These are phyloP conservation scores for Exophiala oligosperma DNA, from an alignment of 2,329 filamentous ascomycete genomes.

Conservation along the genomic window DNA sequence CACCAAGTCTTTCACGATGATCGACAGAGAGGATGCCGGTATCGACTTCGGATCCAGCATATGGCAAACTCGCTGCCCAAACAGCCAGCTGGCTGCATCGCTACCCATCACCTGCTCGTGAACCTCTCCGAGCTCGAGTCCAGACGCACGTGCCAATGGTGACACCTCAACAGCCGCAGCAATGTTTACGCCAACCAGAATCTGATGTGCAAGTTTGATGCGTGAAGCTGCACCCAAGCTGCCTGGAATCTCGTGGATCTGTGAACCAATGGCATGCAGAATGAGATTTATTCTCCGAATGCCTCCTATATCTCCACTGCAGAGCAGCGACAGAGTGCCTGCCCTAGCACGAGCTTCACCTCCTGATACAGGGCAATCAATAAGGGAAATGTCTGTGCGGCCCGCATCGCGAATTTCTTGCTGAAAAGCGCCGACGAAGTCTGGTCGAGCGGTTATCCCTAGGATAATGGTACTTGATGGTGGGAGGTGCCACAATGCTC, in stretches of 20 bases:
- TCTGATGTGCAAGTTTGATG: conserved; percentile 2
- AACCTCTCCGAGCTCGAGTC: not conserved
- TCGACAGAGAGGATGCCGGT: not conserved
- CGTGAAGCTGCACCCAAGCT: not conserved
- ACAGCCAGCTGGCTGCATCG: conserved; percentile 2
- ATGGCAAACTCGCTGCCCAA: not conserved
- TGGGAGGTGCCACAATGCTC: not conserved
- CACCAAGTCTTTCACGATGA: not conserved
- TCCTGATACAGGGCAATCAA: conserved; percentile 4
- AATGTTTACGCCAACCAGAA: conserved; percentile 4
- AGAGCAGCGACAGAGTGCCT: conserved; percentile 2
- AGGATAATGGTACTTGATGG: not conserved
- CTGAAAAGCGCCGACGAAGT: not conserved
- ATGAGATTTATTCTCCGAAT: not conserved
- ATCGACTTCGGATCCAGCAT: not conserved
- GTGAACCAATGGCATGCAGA: not conserved
- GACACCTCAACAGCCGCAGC: not conserved
- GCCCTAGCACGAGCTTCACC: not conserved
- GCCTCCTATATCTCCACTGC: not conserved
- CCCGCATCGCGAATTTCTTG: not conserved
- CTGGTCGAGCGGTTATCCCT: not conserved
- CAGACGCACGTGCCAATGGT: not conserved
- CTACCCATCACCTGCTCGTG: not conserved
- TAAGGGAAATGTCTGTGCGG: not conserved
- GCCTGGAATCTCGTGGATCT: not conserved